Percentiles rank a stretch among this genome's conserved stretches.
phyloP scores from a whole-genome alignment of 1,139 yeast genomes.

The Geotrichum reessii region DNA sequence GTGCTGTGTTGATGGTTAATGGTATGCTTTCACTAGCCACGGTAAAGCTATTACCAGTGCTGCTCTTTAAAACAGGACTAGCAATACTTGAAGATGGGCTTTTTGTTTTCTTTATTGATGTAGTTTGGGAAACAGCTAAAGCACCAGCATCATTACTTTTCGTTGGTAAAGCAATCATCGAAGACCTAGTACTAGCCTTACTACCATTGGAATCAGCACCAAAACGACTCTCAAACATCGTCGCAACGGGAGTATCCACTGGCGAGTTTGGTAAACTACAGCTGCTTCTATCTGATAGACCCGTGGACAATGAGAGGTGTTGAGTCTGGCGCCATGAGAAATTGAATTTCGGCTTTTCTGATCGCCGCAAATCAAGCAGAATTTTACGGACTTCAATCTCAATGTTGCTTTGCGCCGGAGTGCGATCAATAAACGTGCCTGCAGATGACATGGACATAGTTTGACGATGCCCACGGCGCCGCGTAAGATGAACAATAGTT shows the following conservation, averaged over 20 bases:
- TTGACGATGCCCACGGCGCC: neutral
- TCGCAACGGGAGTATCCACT: neutral
- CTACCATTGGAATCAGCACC: neutral
- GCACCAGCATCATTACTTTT: neutral
- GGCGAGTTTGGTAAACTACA: neutral
- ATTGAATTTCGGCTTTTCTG: neutral
- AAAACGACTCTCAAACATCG: neutral
- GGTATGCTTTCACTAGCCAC: neutral
- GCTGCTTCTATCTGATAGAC: neutral
- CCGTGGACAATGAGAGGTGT: neutral
- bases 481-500: slow-evolving; percentile 9
- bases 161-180: neutral
- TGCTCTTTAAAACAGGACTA: neutral
- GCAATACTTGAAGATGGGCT: neutral
- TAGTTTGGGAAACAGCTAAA: neutral
- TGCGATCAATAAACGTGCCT: neutral
- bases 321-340: neutral
- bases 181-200: neutral
- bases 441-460: neutral
- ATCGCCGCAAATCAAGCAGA: neutral
- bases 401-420: neutral
- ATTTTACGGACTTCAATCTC: neutral
- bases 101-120: neutral
- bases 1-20: neutral
- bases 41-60: neutral